Base-by-base conservation (phyloP, 75 land plant species). In the Gnetum montanum region DNA sequence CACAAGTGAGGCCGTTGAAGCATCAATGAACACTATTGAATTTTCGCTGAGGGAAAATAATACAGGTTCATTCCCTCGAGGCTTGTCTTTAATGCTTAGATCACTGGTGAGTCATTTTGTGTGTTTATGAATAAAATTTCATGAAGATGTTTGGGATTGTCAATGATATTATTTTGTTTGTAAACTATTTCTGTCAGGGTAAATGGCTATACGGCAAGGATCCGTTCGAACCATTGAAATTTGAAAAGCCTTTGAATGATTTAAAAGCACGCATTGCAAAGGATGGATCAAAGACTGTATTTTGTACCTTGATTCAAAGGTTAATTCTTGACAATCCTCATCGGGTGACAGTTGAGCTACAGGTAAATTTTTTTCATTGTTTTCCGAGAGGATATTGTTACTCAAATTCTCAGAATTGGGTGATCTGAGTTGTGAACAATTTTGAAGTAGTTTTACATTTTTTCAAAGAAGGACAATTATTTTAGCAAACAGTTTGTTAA, bases 21-120 rank as follows among this genome's bases (percentile, higher is more conserved):
- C 99, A 53, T 86, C 96, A 3, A 86, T 95, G 88, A 95, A 95
- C 61, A 95, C 99, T 31, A 95, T 95, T 60, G 99, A 95, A 59
- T 95, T 95, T 59, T 90, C 99, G n/a, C 76, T 95, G 31, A 60
- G 97, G 59, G 99, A 95, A 61, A 95, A 95, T 62, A 95, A 95
- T 56, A 95, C 99, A 28, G 99, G 99, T 18, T 90, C 96, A 54
- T 95, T 78, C 44, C 99, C 99, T 31, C 77, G 99, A 54, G 99
- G 99, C 34, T 69, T 95, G 34, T 91, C 99, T 12, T 50, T 95
- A 69, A 95, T 95, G 99, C 92, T 95, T 69, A 84, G 99, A 8
- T 86, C 99, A 31, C 83, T 90, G 72, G 99, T 76, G 77, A 75
- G 65, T 62, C 51, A 6, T 8, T 35, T 46, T 40, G 1, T 20